These are phyloP conservation scores for Taiwanofungus camphoratus DNA, from an alignment of 1,284 basidiomycete species.

Conservation along the genomic window DNA sequence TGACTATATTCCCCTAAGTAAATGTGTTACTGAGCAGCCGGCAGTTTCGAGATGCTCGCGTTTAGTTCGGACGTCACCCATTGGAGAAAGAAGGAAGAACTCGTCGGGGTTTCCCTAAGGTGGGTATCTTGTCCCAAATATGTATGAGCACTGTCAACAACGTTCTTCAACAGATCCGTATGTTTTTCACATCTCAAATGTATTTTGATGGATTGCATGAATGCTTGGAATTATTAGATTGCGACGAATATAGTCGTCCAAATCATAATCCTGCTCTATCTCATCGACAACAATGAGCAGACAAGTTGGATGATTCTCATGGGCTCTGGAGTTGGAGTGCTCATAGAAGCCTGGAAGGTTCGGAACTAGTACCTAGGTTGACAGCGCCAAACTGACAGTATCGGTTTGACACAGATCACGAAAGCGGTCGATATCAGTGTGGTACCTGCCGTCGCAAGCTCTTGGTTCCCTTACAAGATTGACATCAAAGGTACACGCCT, in stretches of 20 bases:
- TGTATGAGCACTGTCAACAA: too few species aligned
- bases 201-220: too few species aligned
- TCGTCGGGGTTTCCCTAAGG: conserved; percentile 81
- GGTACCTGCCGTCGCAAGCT: conserved; percentile 50
- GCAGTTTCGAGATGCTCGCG: conserved; percentile 88
- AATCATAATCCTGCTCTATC: conserved; percentile 84
- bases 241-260: conserved; percentile 93
- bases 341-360: conserved; percentile 97
- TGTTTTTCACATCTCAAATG: conserved; percentile 6
- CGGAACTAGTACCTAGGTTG: conserved; percentile 15
- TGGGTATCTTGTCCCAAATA: conserved; percentile 30
- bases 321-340: conserved; percentile 80
- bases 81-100: conserved; percentile 89
- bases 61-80: conserved; percentile 93
- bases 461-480: conserved; percentile 73
- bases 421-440: conserved; percentile 85
- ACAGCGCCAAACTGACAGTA: conserved; percentile 6
- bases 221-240: too few species aligned
- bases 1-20: conserved; percentile 13
- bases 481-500: conserved; percentile 64
- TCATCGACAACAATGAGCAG: conserved; percentile 92
- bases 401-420: conserved; percentile 48
- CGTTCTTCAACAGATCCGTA: conserved; percentile 5
- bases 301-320: conserved; percentile 96
- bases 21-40: conserved; percentile 1